Percentiles rank a stretch among this genome's conserved stretches.
Conservation (phyloP, 352 stramenopile genomes). For the Pilasporangium apinafurcum region DNA sequence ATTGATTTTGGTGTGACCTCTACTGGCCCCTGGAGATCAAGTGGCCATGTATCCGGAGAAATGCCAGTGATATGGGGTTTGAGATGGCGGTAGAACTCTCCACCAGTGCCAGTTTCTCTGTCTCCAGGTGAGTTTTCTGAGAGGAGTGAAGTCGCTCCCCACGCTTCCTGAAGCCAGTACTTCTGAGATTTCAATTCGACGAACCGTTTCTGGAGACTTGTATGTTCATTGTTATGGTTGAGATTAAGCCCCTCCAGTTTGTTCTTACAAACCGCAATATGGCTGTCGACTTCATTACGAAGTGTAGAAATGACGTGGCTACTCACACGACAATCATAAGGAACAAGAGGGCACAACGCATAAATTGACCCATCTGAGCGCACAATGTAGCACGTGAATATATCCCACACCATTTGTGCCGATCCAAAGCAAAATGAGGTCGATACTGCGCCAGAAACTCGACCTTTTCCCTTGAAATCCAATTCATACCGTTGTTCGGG, state of each 20-base stretch:
- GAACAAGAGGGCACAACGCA: constrained; percentile 62
- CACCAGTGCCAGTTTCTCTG: constrained; percentile 8
- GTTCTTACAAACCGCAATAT: constrained; percentile 44
- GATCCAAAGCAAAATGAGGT: constrained; percentile 60
- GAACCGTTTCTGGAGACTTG: constrained; percentile 24
- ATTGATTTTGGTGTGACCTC: constrained; percentile 49
- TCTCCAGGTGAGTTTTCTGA: background rate
- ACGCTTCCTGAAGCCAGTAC: constrained; percentile 76
- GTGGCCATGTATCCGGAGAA: constrained; percentile 62
- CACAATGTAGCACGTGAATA: constrained; percentile 71
- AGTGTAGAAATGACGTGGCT: constrained; percentile 38
- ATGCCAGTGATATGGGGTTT: constrained; percentile 66
- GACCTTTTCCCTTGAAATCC: constrained; percentile 29
- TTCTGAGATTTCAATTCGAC: constrained; percentile 77
- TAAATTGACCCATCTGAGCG: constrained; percentile 67
- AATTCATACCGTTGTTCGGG: constrained; percentile 65
- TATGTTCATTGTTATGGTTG: constrained; percentile 3
- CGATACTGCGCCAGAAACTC: constrained; percentile 19
- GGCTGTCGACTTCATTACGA: constrained; percentile 54
- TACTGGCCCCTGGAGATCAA: constrained; percentile 65
- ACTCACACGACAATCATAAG: constrained; percentile 45
- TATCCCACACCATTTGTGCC: constrained; percentile 50
- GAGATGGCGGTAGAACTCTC: constrained; percentile 30
- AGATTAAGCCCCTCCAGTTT: constrained; percentile 16
- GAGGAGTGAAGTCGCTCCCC: constrained; percentile 16